Percentiles rank a stretch among this genome's conserved stretches.
These are phyloP conservation scores for Colletotrichum lentis DNA, from an alignment of 2,329 filamentous ascomycete species.

Conservation along the genomic window DNA sequence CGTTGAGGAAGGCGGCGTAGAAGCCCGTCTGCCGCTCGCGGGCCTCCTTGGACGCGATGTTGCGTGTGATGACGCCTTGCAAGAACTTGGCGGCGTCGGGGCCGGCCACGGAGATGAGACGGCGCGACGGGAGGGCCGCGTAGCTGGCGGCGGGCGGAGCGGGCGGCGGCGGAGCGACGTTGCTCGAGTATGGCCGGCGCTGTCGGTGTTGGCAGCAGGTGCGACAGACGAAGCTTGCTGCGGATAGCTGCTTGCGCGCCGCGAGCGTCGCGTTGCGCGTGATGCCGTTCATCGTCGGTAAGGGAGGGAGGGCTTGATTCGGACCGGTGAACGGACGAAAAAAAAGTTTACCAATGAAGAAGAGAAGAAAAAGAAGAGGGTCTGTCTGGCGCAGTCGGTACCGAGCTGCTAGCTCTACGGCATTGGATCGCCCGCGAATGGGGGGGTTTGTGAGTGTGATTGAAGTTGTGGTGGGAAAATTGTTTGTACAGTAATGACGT, in stretches of 20 bases:
- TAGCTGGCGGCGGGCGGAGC: slow-evolving; percentile 57
- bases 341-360: not conserved
- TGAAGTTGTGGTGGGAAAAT: slow-evolving; percentile 14
- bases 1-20: slow-evolving; percentile 87
- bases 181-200: slow-evolving; percentile 45
- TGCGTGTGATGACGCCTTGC: slow-evolving; percentile 85
- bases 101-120: slow-evolving; percentile 81
- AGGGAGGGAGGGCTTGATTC: not conserved
- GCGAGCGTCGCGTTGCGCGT: slow-evolving; percentile 20
- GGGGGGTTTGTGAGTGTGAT: too few species aligned
- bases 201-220: slow-evolving; percentile 44
- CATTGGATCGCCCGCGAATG: slow-evolving; percentile 3
- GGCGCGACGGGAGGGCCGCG: slow-evolving; percentile 73
- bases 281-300: slow-evolving; percentile 18
- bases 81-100: slow-evolving; percentile 83
- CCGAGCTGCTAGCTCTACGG: slow-evolving; percentile 14
- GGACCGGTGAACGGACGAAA: not conserved
- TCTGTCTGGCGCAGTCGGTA: slow-evolving; percentile 2
- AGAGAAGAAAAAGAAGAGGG: not conserved
- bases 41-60: slow-evolving; percentile 57
- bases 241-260: slow-evolving; percentile 27
- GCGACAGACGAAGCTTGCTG: slow-evolving; percentile 42
- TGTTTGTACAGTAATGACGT: slow-evolving; percentile 37
- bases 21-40: slow-evolving; percentile 60
- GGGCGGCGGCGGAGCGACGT: slow-evolving; percentile 48